These are phyloP conservation scores for Alectoria sarmentosa DNA, from an alignment of 495 filamentous ascomycete species.

Conservation along the genomic window DNA sequence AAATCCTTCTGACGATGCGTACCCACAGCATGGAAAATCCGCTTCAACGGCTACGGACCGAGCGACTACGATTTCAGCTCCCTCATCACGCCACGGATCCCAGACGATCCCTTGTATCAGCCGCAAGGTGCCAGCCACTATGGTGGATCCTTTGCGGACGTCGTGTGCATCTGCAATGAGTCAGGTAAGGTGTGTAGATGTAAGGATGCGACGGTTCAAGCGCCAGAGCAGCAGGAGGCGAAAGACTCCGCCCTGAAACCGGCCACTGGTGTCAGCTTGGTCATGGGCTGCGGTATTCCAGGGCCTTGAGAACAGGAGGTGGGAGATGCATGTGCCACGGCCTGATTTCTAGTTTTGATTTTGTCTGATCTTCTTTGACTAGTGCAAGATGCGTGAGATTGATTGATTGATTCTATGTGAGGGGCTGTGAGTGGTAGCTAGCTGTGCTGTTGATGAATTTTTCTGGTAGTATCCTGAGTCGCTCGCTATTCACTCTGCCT, in stretches of 20 bases:
- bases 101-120: constrained; percentile 9
- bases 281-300: background rate
- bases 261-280: background rate
- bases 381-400: no score
- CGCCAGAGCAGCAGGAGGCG: background rate
- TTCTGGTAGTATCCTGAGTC: no score
- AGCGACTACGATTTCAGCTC: constrained; percentile 8
- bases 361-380: no score
- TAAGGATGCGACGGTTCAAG: background rate
- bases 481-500: no score
- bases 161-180: constrained; percentile 2
- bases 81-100: background rate
- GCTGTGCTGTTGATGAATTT: no score
- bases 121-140: constrained; percentile 14
- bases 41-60: constrained; percentile 16
- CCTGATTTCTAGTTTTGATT: no score
- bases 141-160: constrained; percentile 13
- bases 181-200: background rate
- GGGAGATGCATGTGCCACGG: no score
- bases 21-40: constrained; percentile 14
- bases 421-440: no score
- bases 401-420: no score
- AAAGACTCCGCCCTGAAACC: background rate
- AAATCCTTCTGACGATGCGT: background rate
- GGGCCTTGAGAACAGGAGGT: background rate